Percentiles rank a stretch among this genome's conserved stretches.
Evolutionary conservation across 2,329 filamentous ascomycete species (phyloP).

Genomic region (Ophiostoma ulmi): DNA sequence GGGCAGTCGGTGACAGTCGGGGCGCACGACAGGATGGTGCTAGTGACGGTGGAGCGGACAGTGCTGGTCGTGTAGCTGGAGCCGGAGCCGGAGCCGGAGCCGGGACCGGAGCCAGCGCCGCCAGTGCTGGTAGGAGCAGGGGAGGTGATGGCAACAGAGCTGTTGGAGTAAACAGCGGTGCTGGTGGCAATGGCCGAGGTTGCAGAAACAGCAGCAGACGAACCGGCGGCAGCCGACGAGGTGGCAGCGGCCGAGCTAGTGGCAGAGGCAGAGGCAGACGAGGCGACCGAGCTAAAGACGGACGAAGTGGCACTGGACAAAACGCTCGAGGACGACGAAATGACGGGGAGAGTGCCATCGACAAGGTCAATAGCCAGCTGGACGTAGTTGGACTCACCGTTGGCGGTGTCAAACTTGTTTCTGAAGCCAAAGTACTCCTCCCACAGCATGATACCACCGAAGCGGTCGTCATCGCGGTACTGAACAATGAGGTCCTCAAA

Average conservation of each 20-base stretch:
- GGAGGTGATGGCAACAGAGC: constrained; percentile 15
- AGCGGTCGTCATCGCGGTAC: constrained; percentile 30
- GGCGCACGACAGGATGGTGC: constrained; percentile 28
- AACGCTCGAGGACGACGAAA: constrained; percentile 18
- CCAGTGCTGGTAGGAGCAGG: constrained; percentile 5
- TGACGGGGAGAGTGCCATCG: constrained; percentile 20
- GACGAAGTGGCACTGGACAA: constrained; percentile 19
- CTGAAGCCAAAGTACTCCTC: constrained; percentile 30
- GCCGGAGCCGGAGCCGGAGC: constrained; percentile 16
- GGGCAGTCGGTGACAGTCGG: constrained; percentile 30
- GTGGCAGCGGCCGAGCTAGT: constrained; percentile 11
- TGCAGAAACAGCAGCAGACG: not conserved
- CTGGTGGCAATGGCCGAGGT: constrained; percentile 8
- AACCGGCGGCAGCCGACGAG: not conserved
- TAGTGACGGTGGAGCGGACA: constrained; percentile 38
- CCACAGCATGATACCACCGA: constrained; percentile 37
- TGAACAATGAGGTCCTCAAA: constrained; percentile 29
- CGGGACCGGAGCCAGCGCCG: not conserved
- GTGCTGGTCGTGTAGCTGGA: constrained; percentile 34
- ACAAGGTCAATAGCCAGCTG: constrained; percentile 13
- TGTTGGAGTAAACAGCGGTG: not conserved
- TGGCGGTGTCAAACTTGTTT: not conserved
- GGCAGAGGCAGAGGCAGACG: not conserved
- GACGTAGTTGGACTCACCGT: constrained; percentile 29
- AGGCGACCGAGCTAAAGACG: not conserved